Evolutionary conservation across 768 basidiomycete species (phyloP).

Genomic region (Tremella mesenterica): DNA sequence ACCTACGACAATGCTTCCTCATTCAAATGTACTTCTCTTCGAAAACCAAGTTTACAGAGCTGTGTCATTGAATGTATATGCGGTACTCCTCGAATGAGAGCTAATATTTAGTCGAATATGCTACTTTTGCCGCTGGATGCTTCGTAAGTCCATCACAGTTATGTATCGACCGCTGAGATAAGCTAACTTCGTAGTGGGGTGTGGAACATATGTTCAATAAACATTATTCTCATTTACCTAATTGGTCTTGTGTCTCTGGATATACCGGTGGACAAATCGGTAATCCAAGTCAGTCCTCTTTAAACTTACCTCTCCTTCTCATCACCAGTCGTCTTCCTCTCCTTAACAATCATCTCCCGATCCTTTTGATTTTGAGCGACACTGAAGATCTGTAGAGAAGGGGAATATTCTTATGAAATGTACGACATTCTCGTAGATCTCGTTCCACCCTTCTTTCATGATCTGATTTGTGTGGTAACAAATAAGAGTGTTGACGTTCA

Average conservation of each 20-base stretch:
- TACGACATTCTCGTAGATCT: neutral
- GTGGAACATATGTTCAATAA: conserved; percentile 43
- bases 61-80: neutral
- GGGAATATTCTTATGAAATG: neutral
- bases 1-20: too few relatives aligned
- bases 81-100: too few relatives aligned
- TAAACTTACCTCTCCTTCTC: too few relatives aligned
- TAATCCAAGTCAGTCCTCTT: conserved; percentile 27
- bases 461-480: neutral
- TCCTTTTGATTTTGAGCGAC: too few relatives aligned
- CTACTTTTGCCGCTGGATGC: conserved; percentile 44
- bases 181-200: conserved; percentile 33
- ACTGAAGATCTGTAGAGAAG: neutral
- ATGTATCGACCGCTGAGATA: neutral
- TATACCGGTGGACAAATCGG: conserved; percentile 39
- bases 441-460: neutral
- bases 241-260: conserved; percentile 37
- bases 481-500: conserved; percentile 1
- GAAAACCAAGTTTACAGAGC: neutral
- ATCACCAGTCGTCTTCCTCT: too few relatives aligned
- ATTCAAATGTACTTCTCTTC: neutral
- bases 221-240: conserved; percentile 39
- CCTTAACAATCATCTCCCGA: too few relatives aligned
- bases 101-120: conserved; percentile 35
- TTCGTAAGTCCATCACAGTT: conserved; percentile 31